Percentiles rank a stretch among this genome's conserved stretches.
These are phyloP conservation scores for Daldinia vernicosa DNA, from an alignment of 495 filamentous ascomycete genomes.

Conservation along the genomic window DNA sequence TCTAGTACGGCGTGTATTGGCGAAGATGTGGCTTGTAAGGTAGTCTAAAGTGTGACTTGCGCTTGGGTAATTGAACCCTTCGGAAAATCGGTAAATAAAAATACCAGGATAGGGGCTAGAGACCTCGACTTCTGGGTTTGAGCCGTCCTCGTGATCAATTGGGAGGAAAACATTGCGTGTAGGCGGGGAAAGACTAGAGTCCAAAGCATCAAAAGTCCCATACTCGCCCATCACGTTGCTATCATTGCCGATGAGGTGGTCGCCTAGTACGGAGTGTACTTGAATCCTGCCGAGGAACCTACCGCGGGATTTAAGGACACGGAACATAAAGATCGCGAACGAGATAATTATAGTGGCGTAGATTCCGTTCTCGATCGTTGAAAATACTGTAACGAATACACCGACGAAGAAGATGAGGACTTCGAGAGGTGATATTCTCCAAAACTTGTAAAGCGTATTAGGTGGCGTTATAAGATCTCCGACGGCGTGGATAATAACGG, in stretches of 20 bases:
- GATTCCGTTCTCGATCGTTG: slow-evolving; percentile 89
- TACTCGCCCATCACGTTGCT: slow-evolving; percentile 51
- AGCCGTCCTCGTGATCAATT: slow-evolving; percentile 85
- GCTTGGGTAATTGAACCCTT: slow-evolving; percentile 97
- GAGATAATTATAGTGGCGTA: slow-evolving; percentile 85
- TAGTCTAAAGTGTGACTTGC: slow-evolving; percentile 89
- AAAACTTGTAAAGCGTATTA: slow-evolving; percentile 95
- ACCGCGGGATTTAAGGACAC: slow-evolving; percentile 83
- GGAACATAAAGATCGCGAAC: slow-evolving; percentile 81
- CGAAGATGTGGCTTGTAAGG: slow-evolving; percentile 77
- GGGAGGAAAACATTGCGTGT: slow-evolving; percentile 88
- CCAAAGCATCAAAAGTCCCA: slow-evolving; percentile 57
- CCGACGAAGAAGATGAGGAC: slow-evolving; percentile 94
- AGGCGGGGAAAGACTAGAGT: slow-evolving; percentile 45
- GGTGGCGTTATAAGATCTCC: slow-evolving; percentile 94
- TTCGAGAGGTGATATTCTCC: slow-evolving; percentile 89
- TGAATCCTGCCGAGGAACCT: slow-evolving; percentile 89
- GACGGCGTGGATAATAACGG: slow-evolving; percentile 97
- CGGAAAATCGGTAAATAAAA: slow-evolving; percentile 97
- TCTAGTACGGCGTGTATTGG: slow-evolving; percentile 80
- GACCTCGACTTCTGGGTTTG: slow-evolving; percentile 84
- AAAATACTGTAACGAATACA: slow-evolving; percentile 89
- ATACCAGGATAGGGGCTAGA: slow-evolving; percentile 88
- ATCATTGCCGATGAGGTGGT: slow-evolving; percentile 74
- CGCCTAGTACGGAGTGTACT: slow-evolving; percentile 88